A percentile compares a stretch with the other conserved stretches of the same genome.
phyloP scores from a whole-genome alignment of 2,329 filamentous ascomycete species.

The Neonectria hederae region DNA sequence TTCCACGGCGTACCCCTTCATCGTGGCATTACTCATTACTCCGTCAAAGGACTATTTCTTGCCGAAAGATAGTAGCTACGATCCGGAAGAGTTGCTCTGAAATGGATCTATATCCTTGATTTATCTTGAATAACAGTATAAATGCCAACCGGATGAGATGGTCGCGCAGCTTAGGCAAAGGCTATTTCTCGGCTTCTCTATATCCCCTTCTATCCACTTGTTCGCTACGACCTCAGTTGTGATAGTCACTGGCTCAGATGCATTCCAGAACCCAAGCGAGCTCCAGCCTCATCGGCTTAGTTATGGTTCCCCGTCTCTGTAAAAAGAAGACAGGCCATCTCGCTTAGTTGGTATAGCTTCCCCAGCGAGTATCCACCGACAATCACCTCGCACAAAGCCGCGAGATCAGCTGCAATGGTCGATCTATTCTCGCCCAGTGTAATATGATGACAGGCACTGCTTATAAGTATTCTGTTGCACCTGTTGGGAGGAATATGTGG shows the following conservation, averaged over 20 bases:
- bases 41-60: too few relatives aligned
- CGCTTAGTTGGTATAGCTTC: neutral
- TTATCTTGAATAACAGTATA: too few relatives aligned
- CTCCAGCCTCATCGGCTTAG: constrained; percentile 7
- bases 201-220: constrained; percentile 6
- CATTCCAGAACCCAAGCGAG: constrained; percentile 1
- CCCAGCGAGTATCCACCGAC: neutral
- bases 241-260: constrained; percentile 2
- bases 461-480: constrained; percentile 25
- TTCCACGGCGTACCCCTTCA: too few relatives aligned
- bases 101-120: too few relatives aligned
- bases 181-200: neutral
- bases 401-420: constrained; percentile 1
- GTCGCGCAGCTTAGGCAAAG: constrained; percentile 14
- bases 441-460: neutral
- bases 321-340: constrained; percentile 18
- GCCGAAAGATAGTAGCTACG: too few relatives aligned
- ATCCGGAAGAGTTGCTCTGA: too few relatives aligned
- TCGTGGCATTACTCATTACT: too few relatives aligned
- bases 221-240: constrained; percentile 6
- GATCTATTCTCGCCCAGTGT: neutral
- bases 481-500: constrained; percentile 11
- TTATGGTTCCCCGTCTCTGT: constrained; percentile 17
- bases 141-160: too few relatives aligned
- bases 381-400: constrained; percentile 21